These are phyloP conservation scores for Pyricularia sp. DNA, from an alignment of 2,329 filamentous ascomycete genomes.

Conservation along the genomic window DNA sequence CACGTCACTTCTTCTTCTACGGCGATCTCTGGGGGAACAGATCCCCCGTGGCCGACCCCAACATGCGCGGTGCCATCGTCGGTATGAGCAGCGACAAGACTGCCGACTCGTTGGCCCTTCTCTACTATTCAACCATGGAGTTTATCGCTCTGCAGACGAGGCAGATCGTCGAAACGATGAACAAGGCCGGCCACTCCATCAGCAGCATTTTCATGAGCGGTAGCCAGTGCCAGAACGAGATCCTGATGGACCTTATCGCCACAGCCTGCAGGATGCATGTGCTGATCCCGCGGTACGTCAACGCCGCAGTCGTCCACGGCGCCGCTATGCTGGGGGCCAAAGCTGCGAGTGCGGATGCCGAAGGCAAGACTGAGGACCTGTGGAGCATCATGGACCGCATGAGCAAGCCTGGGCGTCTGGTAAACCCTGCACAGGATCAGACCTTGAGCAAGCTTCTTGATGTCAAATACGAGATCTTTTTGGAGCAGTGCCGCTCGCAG, in stretches of 20 bases:
- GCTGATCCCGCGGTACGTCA: conserved; percentile 84
- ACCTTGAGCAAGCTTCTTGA: conserved; percentile 72
- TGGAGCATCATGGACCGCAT: conserved; percentile 98
- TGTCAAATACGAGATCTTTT: conserved; percentile 91
- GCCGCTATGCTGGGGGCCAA: conserved; percentile 97
- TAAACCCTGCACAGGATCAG: conserved; percentile 62
- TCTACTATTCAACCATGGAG: conserved; percentile 95
- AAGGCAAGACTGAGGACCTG: conserved; percentile 74
- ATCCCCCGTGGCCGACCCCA: conserved; percentile 83
- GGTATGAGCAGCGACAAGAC: conserved; percentile 82
- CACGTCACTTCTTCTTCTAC: conserved; percentile 96
- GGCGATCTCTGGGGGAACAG: conserved; percentile 96
- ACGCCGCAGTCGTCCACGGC: conserved; percentile 94
- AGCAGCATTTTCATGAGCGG: conserved; percentile 97
- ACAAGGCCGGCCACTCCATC: conserved; percentile 77
- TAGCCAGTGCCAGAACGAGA: conserved; percentile 90
- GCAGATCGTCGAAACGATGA: conserved; percentile 94
- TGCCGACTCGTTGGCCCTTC: conserved; percentile 76
- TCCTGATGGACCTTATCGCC: conserved; percentile 85
- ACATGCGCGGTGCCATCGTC: conserved; percentile 85
- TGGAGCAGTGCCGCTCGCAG: conserved; percentile 85
- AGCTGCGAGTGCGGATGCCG: conserved; percentile 64
- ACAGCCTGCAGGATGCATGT: conserved; percentile 89
- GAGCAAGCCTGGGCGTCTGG: conserved; percentile 84
- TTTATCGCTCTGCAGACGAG: conserved; percentile 96